Base-by-base conservation (phyloP, 306 rosid species). In the Corylus heterophylla region DNA sequence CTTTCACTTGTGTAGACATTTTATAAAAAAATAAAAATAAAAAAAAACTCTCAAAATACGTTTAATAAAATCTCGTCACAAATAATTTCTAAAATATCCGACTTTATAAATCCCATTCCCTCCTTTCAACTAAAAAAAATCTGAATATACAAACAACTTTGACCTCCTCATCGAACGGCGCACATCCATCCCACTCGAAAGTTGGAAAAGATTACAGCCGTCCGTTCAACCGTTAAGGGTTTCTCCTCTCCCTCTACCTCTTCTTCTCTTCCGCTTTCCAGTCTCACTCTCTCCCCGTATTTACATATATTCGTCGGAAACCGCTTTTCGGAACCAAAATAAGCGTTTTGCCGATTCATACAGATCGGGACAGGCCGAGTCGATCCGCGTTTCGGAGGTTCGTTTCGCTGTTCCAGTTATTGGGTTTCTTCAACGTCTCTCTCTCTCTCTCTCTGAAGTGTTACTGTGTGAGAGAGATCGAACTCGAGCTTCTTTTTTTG, bases 261-360 rank as follows among this genome's bases (percentile, higher is more conserved):
- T 17, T 14, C 74, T 37, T 8, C 76, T 31, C 58, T 10, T 17
- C 76, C 18, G 9, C 72, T 1, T 3, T 29, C 47, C 18, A 16
- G 17, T 27, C 27, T 5, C 37, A 27, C 76, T 16, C 68, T 7
- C 70, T 14, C 20, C 31, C 0, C 4, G 5, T 12, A 0, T 59
- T 25, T 64, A 31, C 44, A 42, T 17, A 17, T n/a, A 1, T 4
- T 6, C 25, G 0, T 68, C 61, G 77, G 50, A 67, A 82, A 78
- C 69, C 51, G 69, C 77, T 73, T 63, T 54, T 61, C 61, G 8
- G 48, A 12, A 27, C 48, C 45, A 8, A 47, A 39, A 3, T 47
- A 42, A 72, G 83, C 73, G 79, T 76, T 76, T 83, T 77, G 64
- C 61, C 81, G 75, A 50, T 61, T 44, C 18, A 22, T 54, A 20